phyloP scores from a whole-genome alignment of 768 basidiomycete species.

The Suillus subluteus region DNA sequence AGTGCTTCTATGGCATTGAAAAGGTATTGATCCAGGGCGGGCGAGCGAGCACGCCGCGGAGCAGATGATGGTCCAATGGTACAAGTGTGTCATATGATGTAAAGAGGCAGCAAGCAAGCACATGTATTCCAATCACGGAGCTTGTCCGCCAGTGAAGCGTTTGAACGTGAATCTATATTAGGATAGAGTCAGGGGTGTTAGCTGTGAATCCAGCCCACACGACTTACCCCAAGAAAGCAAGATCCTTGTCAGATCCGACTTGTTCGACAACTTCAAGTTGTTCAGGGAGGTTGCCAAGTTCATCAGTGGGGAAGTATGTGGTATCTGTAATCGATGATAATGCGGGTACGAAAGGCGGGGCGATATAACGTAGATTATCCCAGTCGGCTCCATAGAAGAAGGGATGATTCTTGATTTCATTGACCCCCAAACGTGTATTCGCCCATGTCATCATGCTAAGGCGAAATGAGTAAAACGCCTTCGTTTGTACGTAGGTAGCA shows the following conservation, averaged over 20 bases:
- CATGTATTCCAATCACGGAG: slow-evolving; percentile 5
- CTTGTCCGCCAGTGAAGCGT: slow-evolving; percentile 48
- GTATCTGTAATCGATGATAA: slow-evolving; percentile 92
- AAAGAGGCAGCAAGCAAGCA: slow-evolving; percentile 1
- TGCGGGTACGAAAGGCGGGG: slow-evolving; percentile 94
- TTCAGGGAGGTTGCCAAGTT: slow-evolving; percentile 72
- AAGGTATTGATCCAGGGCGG: slow-evolving; percentile 26
- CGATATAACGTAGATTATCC: slow-evolving; percentile 88
- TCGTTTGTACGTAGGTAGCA: not conserved
- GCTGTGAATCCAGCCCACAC: not conserved
- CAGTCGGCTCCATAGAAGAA: slow-evolving; percentile 98
- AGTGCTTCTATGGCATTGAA: slow-evolving; percentile 30
- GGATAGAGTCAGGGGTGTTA: slow-evolving; percentile 11
- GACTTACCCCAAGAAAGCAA: slow-evolving; percentile 67
- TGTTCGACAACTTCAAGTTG: slow-evolving; percentile 63
- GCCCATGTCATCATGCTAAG: slow-evolving; percentile 85
- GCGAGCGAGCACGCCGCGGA: not conserved
- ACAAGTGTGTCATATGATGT: slow-evolving; percentile 10
- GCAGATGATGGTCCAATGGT: not conserved
- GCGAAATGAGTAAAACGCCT: slow-evolving; percentile 15
- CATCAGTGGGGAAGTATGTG: slow-evolving; percentile 96
- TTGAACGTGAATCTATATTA: slow-evolving; percentile 80
- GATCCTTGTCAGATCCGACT: slow-evolving; percentile 66
- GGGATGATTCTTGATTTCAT: slow-evolving; percentile 89
- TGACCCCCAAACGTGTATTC: slow-evolving; percentile 71